Conservation (phyloP, 768 basidiomycete genomes). For the Glaciozyma antarctica region DNA sequence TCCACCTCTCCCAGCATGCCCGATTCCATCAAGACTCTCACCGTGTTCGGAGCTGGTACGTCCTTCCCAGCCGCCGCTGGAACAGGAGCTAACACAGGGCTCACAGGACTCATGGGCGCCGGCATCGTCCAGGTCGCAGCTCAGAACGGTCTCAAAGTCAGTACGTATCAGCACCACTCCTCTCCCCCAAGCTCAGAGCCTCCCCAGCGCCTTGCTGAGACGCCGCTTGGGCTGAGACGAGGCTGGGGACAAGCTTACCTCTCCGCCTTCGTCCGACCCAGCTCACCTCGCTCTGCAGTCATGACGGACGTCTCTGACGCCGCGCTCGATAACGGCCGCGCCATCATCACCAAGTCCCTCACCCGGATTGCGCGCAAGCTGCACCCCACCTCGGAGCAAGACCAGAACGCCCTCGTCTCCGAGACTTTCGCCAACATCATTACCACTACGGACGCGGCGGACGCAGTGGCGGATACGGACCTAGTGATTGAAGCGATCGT, state of each 20-base stretch:
- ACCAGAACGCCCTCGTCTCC: constrained; percentile 33
- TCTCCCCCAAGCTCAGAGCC: no score
- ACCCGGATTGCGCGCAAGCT: constrained; percentile 40
- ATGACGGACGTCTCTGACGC: constrained; percentile 26
- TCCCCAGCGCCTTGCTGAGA: no score
- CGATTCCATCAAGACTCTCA: constrained; percentile 29
- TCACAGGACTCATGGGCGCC: constrained; percentile 36
- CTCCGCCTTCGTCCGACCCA: not conserved
- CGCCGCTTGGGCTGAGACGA: no score
- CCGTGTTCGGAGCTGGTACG: constrained; percentile 42
- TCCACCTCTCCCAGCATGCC: not conserved
- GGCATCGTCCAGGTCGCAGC: constrained; percentile 44
- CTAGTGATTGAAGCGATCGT: constrained; percentile 46
- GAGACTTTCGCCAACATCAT: constrained; percentile 38
- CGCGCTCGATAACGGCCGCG: constrained; percentile 31
- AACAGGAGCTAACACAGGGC: not conserved
- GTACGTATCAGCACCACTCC: not conserved
- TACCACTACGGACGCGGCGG: constrained; percentile 40
- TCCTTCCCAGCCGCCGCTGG: constrained; percentile 37
- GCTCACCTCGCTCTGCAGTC: not conserved
- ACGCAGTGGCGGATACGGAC: constrained; percentile 40
- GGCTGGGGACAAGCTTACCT: no score
- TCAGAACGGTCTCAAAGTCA: constrained; percentile 41
- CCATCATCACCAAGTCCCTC: constrained; percentile 43
- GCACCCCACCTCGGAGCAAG: constrained; percentile 34